Evolutionary conservation across 192 early-diverging fungal species (phyloP).

Genomic region (Coemansia umbellata): DNA sequence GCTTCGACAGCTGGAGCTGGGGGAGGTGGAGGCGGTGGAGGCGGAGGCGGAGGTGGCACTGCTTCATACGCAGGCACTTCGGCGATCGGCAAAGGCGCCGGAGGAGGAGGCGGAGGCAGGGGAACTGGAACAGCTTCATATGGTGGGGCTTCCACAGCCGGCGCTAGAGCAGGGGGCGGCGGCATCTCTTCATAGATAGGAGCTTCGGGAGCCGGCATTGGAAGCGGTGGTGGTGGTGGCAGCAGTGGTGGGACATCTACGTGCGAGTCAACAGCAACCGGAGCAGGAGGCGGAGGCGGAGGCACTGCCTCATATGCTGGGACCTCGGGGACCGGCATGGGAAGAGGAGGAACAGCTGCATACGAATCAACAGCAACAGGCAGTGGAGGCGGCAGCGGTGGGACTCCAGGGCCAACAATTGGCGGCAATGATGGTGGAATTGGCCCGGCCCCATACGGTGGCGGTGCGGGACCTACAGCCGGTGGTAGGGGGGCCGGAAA

Average conservation of each 20-base stretch:
- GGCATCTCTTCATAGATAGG: too few species aligned
- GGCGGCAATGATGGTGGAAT: slow-evolving; percentile 11
- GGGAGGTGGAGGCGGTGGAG: slow-evolving; percentile 2
- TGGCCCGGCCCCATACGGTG: too few species aligned
- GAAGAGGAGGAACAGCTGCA: neutral
- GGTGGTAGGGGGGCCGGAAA: too few species aligned
- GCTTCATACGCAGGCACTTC: neutral
- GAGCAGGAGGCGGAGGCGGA: slow-evolving; percentile 12
- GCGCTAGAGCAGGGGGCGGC: neutral
- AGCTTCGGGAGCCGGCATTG: neutral
- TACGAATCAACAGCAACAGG: slow-evolving; percentile 3
- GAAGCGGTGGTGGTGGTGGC: neutral
- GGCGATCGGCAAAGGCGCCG: neutral
- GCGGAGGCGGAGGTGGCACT: slow-evolving; percentile 11
- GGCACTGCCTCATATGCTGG: neutral
- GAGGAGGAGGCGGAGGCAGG: neutral
- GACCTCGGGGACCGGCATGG: neutral
- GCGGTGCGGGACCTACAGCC: too few species aligned
- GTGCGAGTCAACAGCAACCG: slow-evolving; percentile 8
- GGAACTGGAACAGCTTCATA: neutral
- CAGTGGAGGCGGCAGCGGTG: slow-evolving; percentile 2
- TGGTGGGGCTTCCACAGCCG: neutral
- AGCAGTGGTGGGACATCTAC: neutral
- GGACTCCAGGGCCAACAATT: slow-evolving; percentile 5
- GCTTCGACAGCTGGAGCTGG: neutral